phyloP scores from a whole-genome alignment of 2,329 filamentous ascomycete genomes.

The Canariomyces notabilis region DNA sequence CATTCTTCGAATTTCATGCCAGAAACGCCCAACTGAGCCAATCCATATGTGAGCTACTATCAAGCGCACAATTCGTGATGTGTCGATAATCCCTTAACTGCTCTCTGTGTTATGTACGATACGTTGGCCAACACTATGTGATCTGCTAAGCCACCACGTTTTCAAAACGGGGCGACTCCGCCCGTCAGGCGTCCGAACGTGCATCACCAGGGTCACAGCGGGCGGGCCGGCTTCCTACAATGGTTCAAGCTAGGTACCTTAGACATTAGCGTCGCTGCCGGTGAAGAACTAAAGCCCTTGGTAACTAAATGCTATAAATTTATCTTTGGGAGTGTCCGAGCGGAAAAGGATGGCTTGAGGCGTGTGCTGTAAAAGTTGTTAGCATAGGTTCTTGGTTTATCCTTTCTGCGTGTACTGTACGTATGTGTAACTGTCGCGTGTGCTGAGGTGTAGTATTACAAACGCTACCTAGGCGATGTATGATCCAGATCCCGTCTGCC shows the following conservation, averaged over 20 bases:
- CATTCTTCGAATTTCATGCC: no score
- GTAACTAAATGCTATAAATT: no score
- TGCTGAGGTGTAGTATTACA: no score
- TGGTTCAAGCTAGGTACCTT: conserved; percentile 4
- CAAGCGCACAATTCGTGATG: conserved; percentile 1
- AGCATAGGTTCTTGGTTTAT: no score
- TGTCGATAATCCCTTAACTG: conserved; percentile 3
- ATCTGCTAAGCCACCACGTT: conserved; percentile 15
- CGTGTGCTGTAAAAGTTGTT: no score
- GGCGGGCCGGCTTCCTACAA: not conserved
- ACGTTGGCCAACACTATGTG: not conserved
- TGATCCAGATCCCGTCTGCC: conserved; percentile 3
- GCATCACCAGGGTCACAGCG: not conserved
- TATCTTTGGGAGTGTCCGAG: conserved; percentile 12
- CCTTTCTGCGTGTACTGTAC: not conserved
- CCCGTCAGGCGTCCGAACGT: conserved; percentile 9
- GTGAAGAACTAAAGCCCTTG: not conserved
- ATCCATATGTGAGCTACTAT: conserved; percentile 8
- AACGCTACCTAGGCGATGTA: no score
- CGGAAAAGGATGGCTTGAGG: not conserved
- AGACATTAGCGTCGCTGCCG: not conserved
- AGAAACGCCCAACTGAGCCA: not conserved
- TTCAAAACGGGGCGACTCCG: conserved; percentile 1
- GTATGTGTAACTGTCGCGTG: not conserved
- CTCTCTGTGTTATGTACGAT: not conserved